These are phyloP conservation scores for Tulasnella sp. DNA, from an alignment of 768 basidiomycete species.

Conservation along the genomic window DNA sequence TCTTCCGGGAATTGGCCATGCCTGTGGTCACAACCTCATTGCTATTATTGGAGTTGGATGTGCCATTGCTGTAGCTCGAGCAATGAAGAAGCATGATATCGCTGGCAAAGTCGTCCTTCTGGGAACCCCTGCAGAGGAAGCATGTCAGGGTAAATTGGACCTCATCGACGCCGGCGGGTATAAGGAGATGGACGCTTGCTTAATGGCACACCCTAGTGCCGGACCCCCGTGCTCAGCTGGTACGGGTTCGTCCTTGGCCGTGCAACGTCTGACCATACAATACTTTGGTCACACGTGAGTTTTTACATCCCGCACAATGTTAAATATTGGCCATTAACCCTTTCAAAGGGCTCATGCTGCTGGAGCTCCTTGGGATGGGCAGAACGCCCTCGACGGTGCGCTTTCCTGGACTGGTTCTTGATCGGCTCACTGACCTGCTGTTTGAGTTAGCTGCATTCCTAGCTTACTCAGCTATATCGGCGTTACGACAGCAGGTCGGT, in stretches of 20 bases:
- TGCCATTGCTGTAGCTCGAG: slow-evolving; percentile 67
- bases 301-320: background rate
- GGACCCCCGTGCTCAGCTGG: slow-evolving; percentile 72
- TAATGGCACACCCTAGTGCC: slow-evolving; percentile 88
- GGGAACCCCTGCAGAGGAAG: slow-evolving; percentile 84
- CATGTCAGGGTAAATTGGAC: slow-evolving; percentile 69
- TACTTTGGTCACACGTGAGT: slow-evolving; percentile 75
- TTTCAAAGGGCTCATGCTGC: slow-evolving; percentile 70
- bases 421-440: background rate
- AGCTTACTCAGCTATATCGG: slow-evolving; percentile 77
- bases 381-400: slow-evolving; percentile 75
- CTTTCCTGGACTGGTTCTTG: background rate
- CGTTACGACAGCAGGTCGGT: slow-evolving; percentile 80
- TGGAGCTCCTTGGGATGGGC: slow-evolving; percentile 83
- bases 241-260: slow-evolving; percentile 59
- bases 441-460: slow-evolving; percentile 61
- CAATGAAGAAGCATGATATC: slow-evolving; percentile 63
- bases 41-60: slow-evolving; percentile 75
- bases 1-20: slow-evolving; percentile 48
- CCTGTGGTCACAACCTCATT: slow-evolving; percentile 81
- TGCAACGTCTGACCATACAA: slow-evolving; percentile 63
- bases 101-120: slow-evolving; percentile 70
- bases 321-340: background rate
- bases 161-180: slow-evolving; percentile 78
- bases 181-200: slow-evolving; percentile 72